Conservation (phyloP, 495 filamentous ascomycete genomes). For the Penicillium salamii region DNA sequence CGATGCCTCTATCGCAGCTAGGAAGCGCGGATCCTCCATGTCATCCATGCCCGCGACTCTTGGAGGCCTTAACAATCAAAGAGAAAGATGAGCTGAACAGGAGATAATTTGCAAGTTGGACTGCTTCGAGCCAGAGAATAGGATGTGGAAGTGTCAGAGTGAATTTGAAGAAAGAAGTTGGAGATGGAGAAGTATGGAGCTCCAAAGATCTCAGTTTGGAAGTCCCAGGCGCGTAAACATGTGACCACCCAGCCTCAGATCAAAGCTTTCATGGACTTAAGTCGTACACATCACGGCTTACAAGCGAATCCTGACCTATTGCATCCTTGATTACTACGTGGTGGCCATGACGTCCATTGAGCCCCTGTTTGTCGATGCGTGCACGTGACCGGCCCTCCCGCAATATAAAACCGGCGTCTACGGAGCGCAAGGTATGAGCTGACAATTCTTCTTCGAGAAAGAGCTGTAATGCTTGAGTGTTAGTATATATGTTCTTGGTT, state of each 20-base stretch:
- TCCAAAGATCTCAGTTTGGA: background rate
- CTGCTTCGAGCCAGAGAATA: too few relatives aligned
- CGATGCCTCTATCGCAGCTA: slow-evolving; percentile 51
- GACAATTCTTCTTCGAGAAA: too few relatives aligned
- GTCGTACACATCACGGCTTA: too few relatives aligned
- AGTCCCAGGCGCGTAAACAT: background rate
- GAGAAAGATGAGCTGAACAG: background rate
- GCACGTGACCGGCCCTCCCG: slow-evolving; percentile 5
- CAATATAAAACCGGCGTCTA: slow-evolving; percentile 1
- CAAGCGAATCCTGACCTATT: too few relatives aligned
- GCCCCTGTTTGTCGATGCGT: slow-evolving; percentile 15
- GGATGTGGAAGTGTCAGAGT: background rate
- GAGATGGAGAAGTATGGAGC: background rate
- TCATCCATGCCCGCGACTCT: background rate
- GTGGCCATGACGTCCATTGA: background rate
- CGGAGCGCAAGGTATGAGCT: too few relatives aligned
- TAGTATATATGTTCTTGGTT: too few relatives aligned
- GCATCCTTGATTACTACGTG: too few relatives aligned
- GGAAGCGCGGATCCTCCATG: slow-evolving; percentile 18
- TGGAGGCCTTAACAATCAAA: background rate
- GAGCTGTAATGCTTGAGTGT: too few relatives aligned
- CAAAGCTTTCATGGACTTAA: background rate
- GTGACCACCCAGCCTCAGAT: slow-evolving; percentile 1
- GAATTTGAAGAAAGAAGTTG: background rate
- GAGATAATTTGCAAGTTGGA: too few relatives aligned